These are phyloP conservation scores for Chalara sp. DNA, from an alignment of 2,329 filamentous ascomycete genomes.

Conservation along the genomic window DNA sequence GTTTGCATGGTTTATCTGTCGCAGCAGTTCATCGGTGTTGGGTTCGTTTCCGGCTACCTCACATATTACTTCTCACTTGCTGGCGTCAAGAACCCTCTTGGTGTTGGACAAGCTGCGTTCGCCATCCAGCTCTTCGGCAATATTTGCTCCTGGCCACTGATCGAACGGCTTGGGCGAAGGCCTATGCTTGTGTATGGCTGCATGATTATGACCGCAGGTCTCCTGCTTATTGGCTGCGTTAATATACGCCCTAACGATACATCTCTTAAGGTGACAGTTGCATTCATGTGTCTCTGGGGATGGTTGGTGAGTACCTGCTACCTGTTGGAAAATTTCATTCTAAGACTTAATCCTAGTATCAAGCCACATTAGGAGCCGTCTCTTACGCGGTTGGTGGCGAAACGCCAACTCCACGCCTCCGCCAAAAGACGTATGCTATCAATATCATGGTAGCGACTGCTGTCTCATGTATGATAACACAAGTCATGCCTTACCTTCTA, in stretches of 20 bases:
- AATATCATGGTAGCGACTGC: conserved; percentile 33
- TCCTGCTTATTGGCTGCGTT: neutral
- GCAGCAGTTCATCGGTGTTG: neutral
- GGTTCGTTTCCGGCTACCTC: neutral
- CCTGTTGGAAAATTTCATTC: no score
- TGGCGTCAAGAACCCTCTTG: neutral
- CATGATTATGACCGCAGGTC: neutral
- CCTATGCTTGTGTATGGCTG: neutral
- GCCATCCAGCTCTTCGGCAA: neutral
- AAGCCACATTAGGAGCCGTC: conserved; percentile 32
- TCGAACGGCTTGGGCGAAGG: neutral
- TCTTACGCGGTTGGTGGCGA: conserved; percentile 35
- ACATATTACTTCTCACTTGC: neutral
- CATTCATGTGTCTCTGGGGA: neutral
- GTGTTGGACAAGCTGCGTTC: neutral
- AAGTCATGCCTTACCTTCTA: conserved; percentile 32
- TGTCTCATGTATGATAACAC: conserved; percentile 24
- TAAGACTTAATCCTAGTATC: neutral
- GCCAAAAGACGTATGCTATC: conserved; percentile 33
- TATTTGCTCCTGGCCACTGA: neutral
- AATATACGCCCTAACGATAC: neutral
- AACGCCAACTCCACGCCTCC: conserved; percentile 29
- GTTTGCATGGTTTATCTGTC: neutral
- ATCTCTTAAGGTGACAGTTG: neutral
- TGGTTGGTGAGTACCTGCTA: no score